These are phyloP conservation scores for Candida maris DNA, from an alignment of 805 yeast genomes.

Conservation along the genomic window DNA sequence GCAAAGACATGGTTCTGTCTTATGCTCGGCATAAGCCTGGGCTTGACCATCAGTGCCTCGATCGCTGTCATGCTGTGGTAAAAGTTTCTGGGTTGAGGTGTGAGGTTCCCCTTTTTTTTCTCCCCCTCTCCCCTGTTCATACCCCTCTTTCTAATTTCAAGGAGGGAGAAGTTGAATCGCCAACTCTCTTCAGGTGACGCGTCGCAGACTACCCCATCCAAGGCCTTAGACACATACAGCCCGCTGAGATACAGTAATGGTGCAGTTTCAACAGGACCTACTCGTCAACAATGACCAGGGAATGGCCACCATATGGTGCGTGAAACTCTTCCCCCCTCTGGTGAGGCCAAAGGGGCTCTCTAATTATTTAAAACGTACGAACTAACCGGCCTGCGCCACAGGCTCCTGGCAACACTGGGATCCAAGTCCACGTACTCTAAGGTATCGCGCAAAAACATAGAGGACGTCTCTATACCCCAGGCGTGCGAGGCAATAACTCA, in stretches of 20 bases:
- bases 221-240: too few relatives aligned
- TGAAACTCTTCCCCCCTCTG: neutral
- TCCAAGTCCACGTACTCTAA: slow-evolving; percentile 21
- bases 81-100: slow-evolving; percentile 6
- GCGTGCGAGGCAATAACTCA: slow-evolving; percentile 34
- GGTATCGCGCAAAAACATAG: slow-evolving; percentile 30
- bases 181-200: too few relatives aligned
- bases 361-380: neutral
- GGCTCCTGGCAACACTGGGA: slow-evolving; percentile 32
- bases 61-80: slow-evolving; percentile 40
- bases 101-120: neutral
- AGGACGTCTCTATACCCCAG: slow-evolving; percentile 38
- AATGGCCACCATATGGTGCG: slow-evolving; percentile 28
- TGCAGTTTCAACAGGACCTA: slow-evolving; percentile 17
- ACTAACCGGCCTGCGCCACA: slow-evolving; percentile 5
- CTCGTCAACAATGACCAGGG: slow-evolving; percentile 16
- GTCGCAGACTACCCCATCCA: too few relatives aligned
- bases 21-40: slow-evolving; percentile 43
- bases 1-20: slow-evolving; percentile 39
- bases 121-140: slow-evolving; percentile 2
- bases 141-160: neutral
- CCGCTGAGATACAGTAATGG: slow-evolving; percentile 11
- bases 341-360: neutral
- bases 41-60: slow-evolving; percentile 58
- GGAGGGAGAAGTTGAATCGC: too few relatives aligned